A percentile compares a stretch with the other conserved stretches of the same genome.
Evolutionary conservation across 2,329 filamentous ascomycete species (phyloP).

Genomic region (Spiromastix sp.): DNA sequence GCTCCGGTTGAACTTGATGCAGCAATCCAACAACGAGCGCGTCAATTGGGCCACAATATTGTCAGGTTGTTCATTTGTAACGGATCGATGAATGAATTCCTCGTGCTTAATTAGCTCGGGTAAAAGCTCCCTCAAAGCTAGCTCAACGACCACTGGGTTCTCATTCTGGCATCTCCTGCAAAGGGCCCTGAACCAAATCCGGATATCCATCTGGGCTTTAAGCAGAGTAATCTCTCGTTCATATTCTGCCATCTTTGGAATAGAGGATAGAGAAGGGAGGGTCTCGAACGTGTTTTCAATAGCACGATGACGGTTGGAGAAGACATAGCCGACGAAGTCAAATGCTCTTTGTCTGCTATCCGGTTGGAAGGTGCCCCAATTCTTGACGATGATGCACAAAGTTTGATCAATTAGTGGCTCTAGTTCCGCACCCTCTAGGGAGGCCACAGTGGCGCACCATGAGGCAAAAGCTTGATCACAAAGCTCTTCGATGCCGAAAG

Average conservation of each 20-base stretch:
- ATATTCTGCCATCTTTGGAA: slow-evolving; percentile 58
- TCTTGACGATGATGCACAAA: slow-evolving; percentile 72
- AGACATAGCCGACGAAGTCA: slow-evolving; percentile 53
- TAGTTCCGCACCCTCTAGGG: slow-evolving; percentile 68
- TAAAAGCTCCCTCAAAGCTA: slow-evolving; percentile 67
- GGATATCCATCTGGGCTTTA: slow-evolving; percentile 54
- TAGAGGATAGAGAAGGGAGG: slow-evolving; percentile 65
- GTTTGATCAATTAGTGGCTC: slow-evolving; percentile 76
- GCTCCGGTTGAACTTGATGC: slow-evolving; percentile 63
- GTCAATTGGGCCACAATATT: slow-evolving; percentile 58
- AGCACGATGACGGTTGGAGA: slow-evolving; percentile 51
- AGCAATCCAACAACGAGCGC: slow-evolving; percentile 74
- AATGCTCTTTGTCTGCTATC: slow-evolving; percentile 49
- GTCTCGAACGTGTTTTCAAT: slow-evolving; percentile 60
- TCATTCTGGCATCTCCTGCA: slow-evolving; percentile 68
- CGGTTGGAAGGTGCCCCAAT: slow-evolving; percentile 61
- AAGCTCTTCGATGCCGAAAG: slow-evolving; percentile 64
- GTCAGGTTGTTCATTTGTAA: slow-evolving; percentile 75
- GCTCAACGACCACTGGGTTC: slow-evolving; percentile 72
- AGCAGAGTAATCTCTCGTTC: slow-evolving; percentile 56
- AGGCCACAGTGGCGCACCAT: slow-evolving; percentile 69
- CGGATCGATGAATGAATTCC: slow-evolving; percentile 65
- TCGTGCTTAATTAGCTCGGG: slow-evolving; percentile 65
- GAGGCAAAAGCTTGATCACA: slow-evolving; percentile 69
- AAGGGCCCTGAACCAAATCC: slow-evolving; percentile 61